phyloP scores from a whole-genome alignment of 208 protist species.

The Sergeia podlipaevii region DNA sequence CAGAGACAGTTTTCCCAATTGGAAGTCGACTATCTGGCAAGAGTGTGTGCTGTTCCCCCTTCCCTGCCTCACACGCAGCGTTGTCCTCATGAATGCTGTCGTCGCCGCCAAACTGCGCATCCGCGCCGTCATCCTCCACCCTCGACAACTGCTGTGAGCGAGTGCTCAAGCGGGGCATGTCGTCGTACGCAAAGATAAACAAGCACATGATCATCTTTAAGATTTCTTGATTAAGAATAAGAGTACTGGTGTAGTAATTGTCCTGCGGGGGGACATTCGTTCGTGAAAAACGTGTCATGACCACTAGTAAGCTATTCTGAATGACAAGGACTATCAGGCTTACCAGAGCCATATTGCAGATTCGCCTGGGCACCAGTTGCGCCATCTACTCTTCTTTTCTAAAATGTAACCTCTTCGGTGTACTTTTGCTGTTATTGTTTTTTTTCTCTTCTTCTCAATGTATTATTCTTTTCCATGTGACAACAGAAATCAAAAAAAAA shows the following conservation, averaged over 20 bases:
- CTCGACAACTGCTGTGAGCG: too few relatives aligned
- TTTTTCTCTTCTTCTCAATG: slow-evolving; percentile 7
- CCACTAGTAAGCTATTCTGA: slow-evolving; percentile 70
- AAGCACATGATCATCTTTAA: slow-evolving; percentile 77
- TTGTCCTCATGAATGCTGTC: too few relatives aligned
- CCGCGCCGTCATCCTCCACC: too few relatives aligned
- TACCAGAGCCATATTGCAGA: slow-evolving; percentile 32
- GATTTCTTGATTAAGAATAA: slow-evolving; percentile 74
- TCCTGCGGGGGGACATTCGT: slow-evolving; percentile 19
- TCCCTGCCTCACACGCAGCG: not conserved
- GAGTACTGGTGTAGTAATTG: slow-evolving; percentile 58
- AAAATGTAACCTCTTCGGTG: not conserved
- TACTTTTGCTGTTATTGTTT: slow-evolving; percentile 11
- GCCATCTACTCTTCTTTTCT: not conserved
- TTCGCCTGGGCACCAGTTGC: not conserved
- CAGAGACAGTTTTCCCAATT: not conserved
- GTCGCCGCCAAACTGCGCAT: too few relatives aligned
- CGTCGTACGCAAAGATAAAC: slow-evolving; percentile 33
- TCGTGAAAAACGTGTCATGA: slow-evolving; percentile 69
- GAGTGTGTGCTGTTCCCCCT: not conserved
- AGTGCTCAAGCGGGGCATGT: too few relatives aligned
- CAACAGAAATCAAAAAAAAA: slow-evolving; percentile 14
- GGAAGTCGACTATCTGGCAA: too few relatives aligned
- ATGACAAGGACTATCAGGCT: slow-evolving; percentile 71
- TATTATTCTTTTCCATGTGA: slow-evolving; percentile 2